Evolutionary conservation across 2,329 filamentous ascomycete genomes (phyloP), one percentile per base, ranked within the genome.

Genomic region (Dactylellina drechsleri): DNA sequence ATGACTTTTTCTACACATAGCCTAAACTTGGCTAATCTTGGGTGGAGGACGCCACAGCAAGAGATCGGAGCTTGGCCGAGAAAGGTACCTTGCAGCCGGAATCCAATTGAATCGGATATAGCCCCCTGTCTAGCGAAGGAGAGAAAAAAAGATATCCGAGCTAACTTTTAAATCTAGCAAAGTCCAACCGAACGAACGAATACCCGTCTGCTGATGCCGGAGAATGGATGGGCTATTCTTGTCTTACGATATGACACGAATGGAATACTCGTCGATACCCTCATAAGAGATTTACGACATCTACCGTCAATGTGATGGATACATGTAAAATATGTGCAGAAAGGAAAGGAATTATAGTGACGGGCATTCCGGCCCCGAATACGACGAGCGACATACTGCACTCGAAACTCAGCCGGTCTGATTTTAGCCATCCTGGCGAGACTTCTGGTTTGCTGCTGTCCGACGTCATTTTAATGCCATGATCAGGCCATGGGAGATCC

Each of bases 61-160:
- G 28, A 26, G 26, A 50, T 56, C 66, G 66, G 66, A 50, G 49
- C 66, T 70, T 62, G 57, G 49, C 66, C 66, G 66, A 70, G 23
- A 36, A 41, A 10, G 57, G 66, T 59, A 59, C 54, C 65, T 60
- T 54, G 54, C 49, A 68, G 66, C 49, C 52, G 61, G 41, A 16
- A 18, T 40, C 50, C 64, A 45, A 54, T 36, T 10, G 10, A 5
- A 36, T 36, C 31, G 31, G 6, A 36, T 3, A 1, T 28, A 18
- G 10, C 10, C 20, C n/a, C 49, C 53, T 16, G 20, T 18, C 40
- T 28, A 26, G n/a, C 7, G n/a, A 41, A 18, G 40, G 36, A 23
- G 2, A 56, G 40, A 28, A 10, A 31, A 56, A 31, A 54, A 54
- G 10, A 13, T 12, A 2, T 23, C 31, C 28, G 7, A 56, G 28